Evolutionary conservation across 148 eudicot genomes (phyloP).

Genomic region (Rhododendron simsii): DNA sequence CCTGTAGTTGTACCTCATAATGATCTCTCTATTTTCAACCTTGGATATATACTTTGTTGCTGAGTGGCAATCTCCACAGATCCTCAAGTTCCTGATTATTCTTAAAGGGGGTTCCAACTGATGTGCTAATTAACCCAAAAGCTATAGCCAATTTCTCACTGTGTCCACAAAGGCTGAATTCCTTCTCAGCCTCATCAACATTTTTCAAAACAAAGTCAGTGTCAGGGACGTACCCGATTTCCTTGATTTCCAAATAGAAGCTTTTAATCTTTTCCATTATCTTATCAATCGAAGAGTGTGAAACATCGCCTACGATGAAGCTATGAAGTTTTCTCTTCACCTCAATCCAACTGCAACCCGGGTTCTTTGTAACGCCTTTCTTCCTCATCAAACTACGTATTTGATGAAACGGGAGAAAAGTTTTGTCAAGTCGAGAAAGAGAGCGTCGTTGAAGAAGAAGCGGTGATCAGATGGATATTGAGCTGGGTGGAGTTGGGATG

Average conservation of each 20-base stretch:
- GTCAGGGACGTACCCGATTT: conserved; percentile 15
- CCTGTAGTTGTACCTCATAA: conserved; percentile 19
- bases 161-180: conserved; percentile 14
- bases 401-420: neutral
- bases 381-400: conserved; percentile 19
- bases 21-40: conserved; percentile 10
- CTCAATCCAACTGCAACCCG: conserved; percentile 24
- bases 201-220: conserved; percentile 11
- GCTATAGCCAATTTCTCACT: conserved; percentile 18
- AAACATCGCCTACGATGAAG: conserved; percentile 13
- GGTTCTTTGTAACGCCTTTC: conserved; percentile 10
- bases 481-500: too few relatives aligned
- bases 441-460: too few relatives aligned
- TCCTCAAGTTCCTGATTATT: conserved; percentile 18
- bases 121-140: conserved; percentile 16
- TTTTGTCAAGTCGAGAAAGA: too few relatives aligned
- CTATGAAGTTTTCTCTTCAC: conserved; percentile 13
- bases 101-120: conserved; percentile 12
- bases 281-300: conserved; percentile 15
- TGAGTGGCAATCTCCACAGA: conserved; percentile 20
- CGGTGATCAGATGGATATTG: too few relatives aligned
- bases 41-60: conserved; percentile 15
- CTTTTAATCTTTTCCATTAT: conserved; percentile 7
- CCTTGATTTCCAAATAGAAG: conserved; percentile 9
- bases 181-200: conserved; percentile 18